Base-by-base conservation (phyloP, 2,329 filamentous ascomycete genomes). In the Arthroderma uncinatum region DNA sequence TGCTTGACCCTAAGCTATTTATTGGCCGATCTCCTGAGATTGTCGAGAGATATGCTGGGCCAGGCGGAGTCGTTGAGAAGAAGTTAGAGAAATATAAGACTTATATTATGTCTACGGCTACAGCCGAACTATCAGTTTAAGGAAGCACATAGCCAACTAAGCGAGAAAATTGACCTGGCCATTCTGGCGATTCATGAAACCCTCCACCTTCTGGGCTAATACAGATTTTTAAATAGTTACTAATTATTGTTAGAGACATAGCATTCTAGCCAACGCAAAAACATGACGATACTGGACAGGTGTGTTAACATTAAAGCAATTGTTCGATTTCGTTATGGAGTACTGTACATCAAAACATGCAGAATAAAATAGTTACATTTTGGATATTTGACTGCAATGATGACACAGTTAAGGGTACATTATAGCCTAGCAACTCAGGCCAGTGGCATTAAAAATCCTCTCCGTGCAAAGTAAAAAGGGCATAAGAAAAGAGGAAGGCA, bases 1-100 rank as follows among this genome's bases (percentile, higher is more conserved):
- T 91, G 72, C 73, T 91, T 52, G 79, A 85, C 60, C 77, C 86
- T 1, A 78, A 78, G 65, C 75, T 77, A 57, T 84, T 83, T 61
- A 78, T 81, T 55, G 82, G 82, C 3, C 69, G 80, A 50, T 75
- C 74, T 28, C 74, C 76, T 21, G 71, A 83, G 70, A 73, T 79
- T 66, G 77, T 83, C 19, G 72, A 73, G 60, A 75, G 72, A 61
- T 83, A 81, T 65, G 56, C 53, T 36, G 60, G 59, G 0, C 48
- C 50, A n/a, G 25, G 21, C 12, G 61, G 59, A 19, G 57, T 55
- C 16, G 60, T 63, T 1, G 56, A 62, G 12, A 57, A 59, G 28
- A 58, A 58, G 14, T 56, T 63, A 23, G 55, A 55, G 34, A 34
- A 42, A 16, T 60, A 60, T 55, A 57, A 54, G 23, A 16, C 14